phyloP scores from a whole-genome alignment of 192 early-diverging fungal species.

The Neocallimastix lanati region DNA sequence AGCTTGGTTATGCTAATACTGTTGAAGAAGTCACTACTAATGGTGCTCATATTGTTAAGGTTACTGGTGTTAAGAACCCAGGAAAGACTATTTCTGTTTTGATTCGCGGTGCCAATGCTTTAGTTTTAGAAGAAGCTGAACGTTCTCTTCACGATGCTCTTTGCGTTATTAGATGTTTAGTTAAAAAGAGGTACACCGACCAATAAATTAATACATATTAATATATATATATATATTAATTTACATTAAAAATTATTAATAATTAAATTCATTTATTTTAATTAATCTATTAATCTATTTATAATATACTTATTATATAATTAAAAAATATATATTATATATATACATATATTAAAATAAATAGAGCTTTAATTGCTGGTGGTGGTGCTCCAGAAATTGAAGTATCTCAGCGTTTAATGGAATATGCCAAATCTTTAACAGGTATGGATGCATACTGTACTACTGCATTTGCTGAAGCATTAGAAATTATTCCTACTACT shows the following conservation, averaged over 20 bases:
- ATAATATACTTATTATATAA: no score
- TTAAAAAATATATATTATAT: no score
- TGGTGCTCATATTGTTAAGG: slow-evolving; percentile 79
- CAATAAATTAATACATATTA: no score
- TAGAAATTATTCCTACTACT: slow-evolving; percentile 94
- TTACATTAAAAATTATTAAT: no score
- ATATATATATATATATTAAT: no score
- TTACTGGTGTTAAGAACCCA: slow-evolving; percentile 75
- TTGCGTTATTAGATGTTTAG: slow-evolving; percentile 93
- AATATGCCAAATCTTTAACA: slow-evolving; percentile 71
- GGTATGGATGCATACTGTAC: slow-evolving; percentile 96
- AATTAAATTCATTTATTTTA: no score
- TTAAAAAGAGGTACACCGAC: slow-evolving; percentile 83
- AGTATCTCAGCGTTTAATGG: slow-evolving; percentile 65
- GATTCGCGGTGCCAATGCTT: slow-evolving; percentile 85
- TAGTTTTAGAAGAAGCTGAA: slow-evolving; percentile 92
- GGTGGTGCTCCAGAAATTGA: slow-evolving; percentile 97
- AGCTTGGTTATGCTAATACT: slow-evolving; percentile 86
- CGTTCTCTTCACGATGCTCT: slow-evolving; percentile 96
- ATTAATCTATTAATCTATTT: no score
- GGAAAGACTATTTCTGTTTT: slow-evolving; percentile 89
- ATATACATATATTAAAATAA: not conserved
- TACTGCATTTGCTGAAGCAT: slow-evolving; percentile 89
- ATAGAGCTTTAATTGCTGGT: slow-evolving; percentile 75
- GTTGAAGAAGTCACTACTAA: slow-evolving; percentile 77